A percentile compares a stretch with the other conserved stretches of the same genome.
These are phyloP conservation scores for Aspergillus affinis DNA, from an alignment of 495 filamentous ascomycete genomes.

Conservation along the genomic window DNA sequence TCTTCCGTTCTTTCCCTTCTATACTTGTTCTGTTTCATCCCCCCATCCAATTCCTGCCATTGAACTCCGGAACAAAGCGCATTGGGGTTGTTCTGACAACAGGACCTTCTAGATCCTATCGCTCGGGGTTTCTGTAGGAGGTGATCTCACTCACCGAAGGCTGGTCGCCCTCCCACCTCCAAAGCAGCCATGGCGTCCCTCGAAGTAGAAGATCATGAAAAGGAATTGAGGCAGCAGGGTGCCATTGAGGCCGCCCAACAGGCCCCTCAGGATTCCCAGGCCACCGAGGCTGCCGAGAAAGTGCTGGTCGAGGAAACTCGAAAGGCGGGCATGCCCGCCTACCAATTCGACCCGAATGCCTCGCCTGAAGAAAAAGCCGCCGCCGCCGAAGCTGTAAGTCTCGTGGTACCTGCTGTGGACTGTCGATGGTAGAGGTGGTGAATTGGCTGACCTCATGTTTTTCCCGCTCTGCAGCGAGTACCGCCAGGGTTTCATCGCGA, in stretches of 20 bases:
- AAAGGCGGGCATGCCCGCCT: conserved; percentile 73
- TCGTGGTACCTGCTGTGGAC: not conserved
- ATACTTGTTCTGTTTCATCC: conserved; percentile 1
- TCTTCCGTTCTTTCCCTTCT: conserved; percentile 7
- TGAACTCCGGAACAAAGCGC: conserved; percentile 1
- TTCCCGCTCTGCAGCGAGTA: conserved; percentile 42
- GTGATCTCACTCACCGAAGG: conserved; percentile 19
- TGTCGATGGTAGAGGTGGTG: not conserved
- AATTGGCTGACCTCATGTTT: conserved; percentile 16
- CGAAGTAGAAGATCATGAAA: conserved; percentile 30
- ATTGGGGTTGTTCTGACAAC: conserved; percentile 7
- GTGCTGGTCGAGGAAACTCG: conserved; percentile 71
- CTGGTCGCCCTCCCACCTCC: conserved; percentile 14
- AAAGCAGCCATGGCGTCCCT: conserved; percentile 40
- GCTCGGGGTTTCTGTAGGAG: conserved; percentile 16
- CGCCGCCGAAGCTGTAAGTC: conserved; percentile 72
- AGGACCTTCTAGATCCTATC: conserved; percentile 7
- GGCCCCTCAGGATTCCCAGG: conserved; percentile 66
- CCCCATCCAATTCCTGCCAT: not conserved
- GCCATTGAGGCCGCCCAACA: conserved; percentile 58
- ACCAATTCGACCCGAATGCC: conserved; percentile 85
- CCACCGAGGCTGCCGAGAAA: conserved; percentile 67
- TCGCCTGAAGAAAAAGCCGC: conserved; percentile 80
- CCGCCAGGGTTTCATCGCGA: conserved; percentile 63
- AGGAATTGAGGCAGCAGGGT: conserved; percentile 76